phyloP scores from a whole-genome alignment of 108 stramenopile species.

The Chaetoceros muelleri region DNA sequence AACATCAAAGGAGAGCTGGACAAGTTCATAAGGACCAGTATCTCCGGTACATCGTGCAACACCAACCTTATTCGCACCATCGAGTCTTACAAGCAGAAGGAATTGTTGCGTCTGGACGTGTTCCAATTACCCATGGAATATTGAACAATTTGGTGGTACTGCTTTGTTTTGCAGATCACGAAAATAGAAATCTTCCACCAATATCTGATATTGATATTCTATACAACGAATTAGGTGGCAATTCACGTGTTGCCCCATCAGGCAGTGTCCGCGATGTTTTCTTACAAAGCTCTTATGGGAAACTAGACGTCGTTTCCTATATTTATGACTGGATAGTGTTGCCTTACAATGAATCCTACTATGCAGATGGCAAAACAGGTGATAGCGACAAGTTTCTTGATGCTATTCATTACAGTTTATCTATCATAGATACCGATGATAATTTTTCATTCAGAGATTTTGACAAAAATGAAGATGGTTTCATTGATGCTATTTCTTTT shows the following conservation, averaged over 20 bases:
- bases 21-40: too few relatives aligned
- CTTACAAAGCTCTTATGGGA: conserved; percentile 20
- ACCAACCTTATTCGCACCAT: too few relatives aligned
- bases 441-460: conserved; percentile 14
- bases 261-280: conserved; percentile 19
- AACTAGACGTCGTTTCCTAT: conserved; percentile 16
- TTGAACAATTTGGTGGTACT: conserved; percentile 21
- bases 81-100: too few relatives aligned
- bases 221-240: conserved; percentile 16
- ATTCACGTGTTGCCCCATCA: conserved; percentile 15
- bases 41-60: too few relatives aligned
- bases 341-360: conserved; percentile 21
- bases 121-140: too few relatives aligned
- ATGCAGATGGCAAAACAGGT: conserved; percentile 11
- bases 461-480: conserved; percentile 28
- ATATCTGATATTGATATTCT: conserved; percentile 15
- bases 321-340: conserved; percentile 15
- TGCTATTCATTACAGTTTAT: conserved; percentile 9
- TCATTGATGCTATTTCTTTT: conserved; percentile 47
- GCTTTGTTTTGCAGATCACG: conserved; percentile 22
- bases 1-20: too few relatives aligned
- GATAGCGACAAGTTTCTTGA: conserved; percentile 7
- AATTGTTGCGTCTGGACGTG: too few relatives aligned
- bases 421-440: conserved; percentile 6
- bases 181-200: conserved; percentile 11